Evolutionary conservation across 2,329 filamentous ascomycete genomes (phyloP).

Genomic region (Colletotrichum cuscutae): DNA sequence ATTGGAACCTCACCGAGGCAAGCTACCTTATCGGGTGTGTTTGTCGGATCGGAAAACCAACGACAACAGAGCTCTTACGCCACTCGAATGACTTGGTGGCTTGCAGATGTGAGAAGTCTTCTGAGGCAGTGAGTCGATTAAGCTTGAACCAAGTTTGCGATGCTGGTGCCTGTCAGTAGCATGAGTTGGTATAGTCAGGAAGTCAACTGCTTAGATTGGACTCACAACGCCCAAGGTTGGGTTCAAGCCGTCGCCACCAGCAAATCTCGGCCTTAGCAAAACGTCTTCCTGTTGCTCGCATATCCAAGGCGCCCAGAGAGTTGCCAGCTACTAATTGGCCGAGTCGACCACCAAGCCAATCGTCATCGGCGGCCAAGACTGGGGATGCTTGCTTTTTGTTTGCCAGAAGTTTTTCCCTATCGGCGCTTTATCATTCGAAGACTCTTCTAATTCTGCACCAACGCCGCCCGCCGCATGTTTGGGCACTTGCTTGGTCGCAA

Average conservation of each 20-base stretch:
- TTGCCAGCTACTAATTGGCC: no score
- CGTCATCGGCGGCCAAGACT: neutral
- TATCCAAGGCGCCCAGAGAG: neutral
- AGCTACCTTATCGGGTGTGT: neutral
- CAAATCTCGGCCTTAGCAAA: neutral
- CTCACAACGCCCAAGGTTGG: neutral
- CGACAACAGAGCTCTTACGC: neutral
- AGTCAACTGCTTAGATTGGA: neutral
- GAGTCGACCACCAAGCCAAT: neutral
- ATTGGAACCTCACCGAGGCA: constrained; percentile 3
- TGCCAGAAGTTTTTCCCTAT: neutral
- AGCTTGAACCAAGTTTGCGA: neutral
- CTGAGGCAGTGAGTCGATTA: neutral
- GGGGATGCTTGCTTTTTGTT: neutral
- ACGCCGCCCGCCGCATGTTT: neutral
- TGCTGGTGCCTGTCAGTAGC: neutral
- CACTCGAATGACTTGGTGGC: neutral
- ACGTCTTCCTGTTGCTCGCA: neutral
- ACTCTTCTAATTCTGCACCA: neutral
- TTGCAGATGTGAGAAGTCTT: neutral
- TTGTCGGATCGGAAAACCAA: neutral
- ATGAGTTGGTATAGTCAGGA: neutral
- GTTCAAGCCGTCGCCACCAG: neutral
- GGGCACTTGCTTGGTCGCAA: constrained; percentile 1
- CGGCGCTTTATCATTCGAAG: neutral